phyloP scores from a whole-genome alignment of 768 basidiomycete species.

The Mrakia hoshinonis region DNA sequence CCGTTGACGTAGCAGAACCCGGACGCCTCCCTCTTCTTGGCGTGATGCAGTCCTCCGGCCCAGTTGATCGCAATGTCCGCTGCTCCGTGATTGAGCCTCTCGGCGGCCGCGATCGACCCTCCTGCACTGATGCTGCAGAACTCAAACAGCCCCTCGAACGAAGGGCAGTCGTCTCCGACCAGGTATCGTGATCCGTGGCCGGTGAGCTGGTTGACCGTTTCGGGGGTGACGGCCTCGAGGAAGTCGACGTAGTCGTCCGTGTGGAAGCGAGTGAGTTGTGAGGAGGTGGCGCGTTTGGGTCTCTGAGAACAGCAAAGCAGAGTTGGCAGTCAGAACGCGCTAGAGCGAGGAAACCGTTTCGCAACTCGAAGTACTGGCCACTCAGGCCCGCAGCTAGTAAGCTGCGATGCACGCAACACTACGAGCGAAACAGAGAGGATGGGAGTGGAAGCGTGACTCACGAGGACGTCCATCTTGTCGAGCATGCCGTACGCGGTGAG shows the following conservation, averaged over 20 bases:
- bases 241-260: conserved; percentile 98
- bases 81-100: conserved; percentile 67
- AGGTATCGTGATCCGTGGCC: conserved; percentile 69
- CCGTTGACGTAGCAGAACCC: conserved; percentile 97
- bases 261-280: conserved; percentile 83
- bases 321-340: too few species aligned
- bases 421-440: too few species aligned
- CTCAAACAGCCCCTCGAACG: conserved; percentile 93
- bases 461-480: conserved; percentile 83
- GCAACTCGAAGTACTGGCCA: too few species aligned
- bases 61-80: conserved; percentile 85
- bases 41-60: conserved; percentile 97
- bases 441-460: conserved; percentile 42
- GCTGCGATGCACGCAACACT: too few species aligned
- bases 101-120: conserved; percentile 81
- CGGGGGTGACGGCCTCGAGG: conserved; percentile 75
- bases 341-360: too few species aligned
- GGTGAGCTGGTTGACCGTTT: conserved; percentile 77
- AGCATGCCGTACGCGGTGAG: conserved; percentile 85
- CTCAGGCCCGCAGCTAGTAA: too few species aligned
- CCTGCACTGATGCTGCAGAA: conserved; percentile 96
- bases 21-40: conserved; percentile 93
- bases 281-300: conserved; percentile 62
- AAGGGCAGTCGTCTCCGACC: conserved; percentile 88
- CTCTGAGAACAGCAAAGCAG: too few species aligned